Evolutionary conservation across 108 stramenopile species (phyloP).

Genomic region (Mediolabrus comicus): DNA sequence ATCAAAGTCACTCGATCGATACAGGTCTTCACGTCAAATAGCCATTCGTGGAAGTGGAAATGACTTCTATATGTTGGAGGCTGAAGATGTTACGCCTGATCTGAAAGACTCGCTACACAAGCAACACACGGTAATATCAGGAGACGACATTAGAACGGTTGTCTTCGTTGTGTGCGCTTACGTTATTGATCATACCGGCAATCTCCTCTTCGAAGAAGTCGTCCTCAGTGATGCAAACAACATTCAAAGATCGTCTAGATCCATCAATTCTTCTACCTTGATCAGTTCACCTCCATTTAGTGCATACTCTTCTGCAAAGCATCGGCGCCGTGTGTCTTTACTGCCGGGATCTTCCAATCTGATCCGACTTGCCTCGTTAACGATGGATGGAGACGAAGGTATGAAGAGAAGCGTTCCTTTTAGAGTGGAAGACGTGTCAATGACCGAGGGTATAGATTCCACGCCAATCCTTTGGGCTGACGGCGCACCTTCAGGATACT

Average conservation of each 20-base stretch:
- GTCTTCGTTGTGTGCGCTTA: constrained; percentile 70
- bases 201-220: constrained; percentile 64
- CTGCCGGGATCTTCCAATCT: constrained; percentile 54
- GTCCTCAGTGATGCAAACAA: constrained; percentile 1
- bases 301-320: constrained; percentile 61
- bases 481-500: constrained; percentile 57
- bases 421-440: constrained; percentile 62
- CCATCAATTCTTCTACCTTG: not conserved
- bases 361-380: constrained; percentile 66
- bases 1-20: constrained; percentile 19
- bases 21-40: constrained; percentile 17
- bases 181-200: constrained; percentile 84
- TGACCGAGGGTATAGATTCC: constrained; percentile 70
- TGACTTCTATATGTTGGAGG: constrained; percentile 69
- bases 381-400: constrained; percentile 76
- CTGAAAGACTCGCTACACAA: constrained; percentile 7
- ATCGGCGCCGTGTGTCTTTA: constrained; percentile 63
- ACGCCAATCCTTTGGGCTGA: constrained; percentile 77
- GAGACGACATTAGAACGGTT: constrained; percentile 33
- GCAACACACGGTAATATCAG: not conserved
- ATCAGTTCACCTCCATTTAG: constrained; percentile 50
- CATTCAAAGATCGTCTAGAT: constrained; percentile 12
- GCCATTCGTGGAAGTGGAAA: constrained; percentile 28
- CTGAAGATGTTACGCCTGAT: constrained; percentile 42
- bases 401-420: constrained; percentile 66